Evolutionary conservation across 129 eudicot species (phyloP).

Genomic region (Smallanthus sonchifolius): DNA sequence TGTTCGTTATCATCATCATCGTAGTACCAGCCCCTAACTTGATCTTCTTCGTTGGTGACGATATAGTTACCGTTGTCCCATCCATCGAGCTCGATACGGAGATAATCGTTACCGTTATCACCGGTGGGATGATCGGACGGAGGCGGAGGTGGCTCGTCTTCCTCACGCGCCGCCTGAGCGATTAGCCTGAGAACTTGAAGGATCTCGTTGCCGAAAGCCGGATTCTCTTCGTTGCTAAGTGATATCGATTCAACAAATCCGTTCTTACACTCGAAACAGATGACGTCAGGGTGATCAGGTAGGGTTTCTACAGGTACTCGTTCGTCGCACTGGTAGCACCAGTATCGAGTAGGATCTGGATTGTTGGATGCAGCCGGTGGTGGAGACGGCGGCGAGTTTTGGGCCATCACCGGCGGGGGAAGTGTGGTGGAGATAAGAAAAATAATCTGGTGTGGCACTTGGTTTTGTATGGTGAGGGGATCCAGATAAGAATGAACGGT

Average conservation of each 20-base stretch:
- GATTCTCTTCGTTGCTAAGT: conserved; percentile 27
- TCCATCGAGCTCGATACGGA: conserved; percentile 71
- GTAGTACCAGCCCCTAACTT: not conserved
- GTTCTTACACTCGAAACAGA: conserved; percentile 67
- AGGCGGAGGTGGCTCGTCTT: conserved; percentile 68
- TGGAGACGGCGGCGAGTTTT: not conserved
- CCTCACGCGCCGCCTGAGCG: conserved; percentile 73
- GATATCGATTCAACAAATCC: conserved; percentile 74
- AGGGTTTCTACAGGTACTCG: conserved; percentile 68
- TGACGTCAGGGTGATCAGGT: conserved; percentile 50
- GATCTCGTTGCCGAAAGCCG: conserved; percentile 50
- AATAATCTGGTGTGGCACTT: not conserved
- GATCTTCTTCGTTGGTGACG: not conserved
- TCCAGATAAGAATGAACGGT: not conserved
- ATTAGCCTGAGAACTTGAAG: conserved; percentile 65
- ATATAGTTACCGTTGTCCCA: conserved; percentile 32
- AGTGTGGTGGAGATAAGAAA: not conserved
- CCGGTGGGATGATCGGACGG: conserved; percentile 30
- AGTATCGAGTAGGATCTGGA: conserved; percentile 35
- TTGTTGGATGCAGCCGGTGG: not conserved
- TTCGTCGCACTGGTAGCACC: conserved; percentile 85
- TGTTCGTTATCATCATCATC: not conserved
- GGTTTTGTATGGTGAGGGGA: conserved; percentile 2
- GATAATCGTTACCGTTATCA: conserved; percentile 49
- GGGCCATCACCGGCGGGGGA: not conserved